Conservation (phyloP, 305 asterid genomes). For the Lippia alba region DNA sequence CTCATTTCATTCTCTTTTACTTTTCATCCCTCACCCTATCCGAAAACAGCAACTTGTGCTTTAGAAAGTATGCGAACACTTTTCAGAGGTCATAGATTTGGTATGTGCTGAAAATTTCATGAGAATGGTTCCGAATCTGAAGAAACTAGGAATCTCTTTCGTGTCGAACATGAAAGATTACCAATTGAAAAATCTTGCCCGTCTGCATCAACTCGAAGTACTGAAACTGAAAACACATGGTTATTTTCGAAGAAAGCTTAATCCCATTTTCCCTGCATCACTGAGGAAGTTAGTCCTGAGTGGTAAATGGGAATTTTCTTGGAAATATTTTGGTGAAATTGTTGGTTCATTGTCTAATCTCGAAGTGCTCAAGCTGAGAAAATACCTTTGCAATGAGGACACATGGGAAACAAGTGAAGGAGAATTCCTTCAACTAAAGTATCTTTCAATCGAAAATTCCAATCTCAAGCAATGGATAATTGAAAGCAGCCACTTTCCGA, state of each 20-base stretch:
- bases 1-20: background rate
- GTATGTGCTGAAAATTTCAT: background rate
- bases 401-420: background rate
- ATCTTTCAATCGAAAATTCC: too few species aligned
- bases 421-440: too few species aligned
- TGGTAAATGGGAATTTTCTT: background rate
- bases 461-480: too few species aligned
- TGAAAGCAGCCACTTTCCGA: too few species aligned
- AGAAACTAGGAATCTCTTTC: background rate
- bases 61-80: conserved; percentile 13
- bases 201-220: background rate
- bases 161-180: background rate
- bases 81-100: background rate
- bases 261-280: background rate
- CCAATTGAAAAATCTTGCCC: background rate
- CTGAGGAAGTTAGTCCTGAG: background rate
- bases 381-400: background rate
- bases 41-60: background rate
- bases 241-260: background rate
- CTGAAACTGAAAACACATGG: background rate
- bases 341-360: background rate
- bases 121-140: background rate
- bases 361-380: background rate
- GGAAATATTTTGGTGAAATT: background rate
- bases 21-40: background rate